Evolutionary conservation across 257 asterid genomes (phyloP), one percentile per base, ranked within the genome.

Genomic region (Plantago major): DNA sequence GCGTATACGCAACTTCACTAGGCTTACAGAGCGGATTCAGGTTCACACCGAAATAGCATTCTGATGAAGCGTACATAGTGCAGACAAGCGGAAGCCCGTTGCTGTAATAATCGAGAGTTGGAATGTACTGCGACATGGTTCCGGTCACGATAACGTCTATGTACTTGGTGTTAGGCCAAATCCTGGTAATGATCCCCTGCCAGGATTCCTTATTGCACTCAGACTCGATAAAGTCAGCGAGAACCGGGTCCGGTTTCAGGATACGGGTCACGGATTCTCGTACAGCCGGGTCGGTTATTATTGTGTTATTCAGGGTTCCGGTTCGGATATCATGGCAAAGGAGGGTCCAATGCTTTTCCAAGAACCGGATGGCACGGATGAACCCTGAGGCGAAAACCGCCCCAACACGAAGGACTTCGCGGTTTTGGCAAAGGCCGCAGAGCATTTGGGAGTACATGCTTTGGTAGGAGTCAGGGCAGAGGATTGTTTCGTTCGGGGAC

Each of bases 361-460:
- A 48, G 72, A 88, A 91, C 10, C 78, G 84, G 60, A 91, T 86
- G 8, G 98, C 96, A 40, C 95, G 85, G 65, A 88, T 88, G 64
- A 91, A 88, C 4, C 95, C 96, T 0, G 98, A 90, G 54, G 98
- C 98, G 44, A 90, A 90, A 30, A 90, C 96, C 11, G 98, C 98
- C 47, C 98, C 98, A 28, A 85, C 98, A 15, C 98, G 94, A 15
- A 90, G 86, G 58, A 90, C 98, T 3, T 90, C 86, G 7, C 16
- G 12, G 85, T 76, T 69, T 10, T 80, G 84, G 74, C 70, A 61
- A 7, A 90, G 83, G 8, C 98, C 98, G 59, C 95, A 90, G 14
- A 90, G 95, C 94, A 90, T 90, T 66, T 90, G 98, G 22, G 96
- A 79, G 70, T 85, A 90, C 98, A 90, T 90, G 81, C 92, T 82